Conservation (phyloP, 345 rosid genomes). For the Salix dunnii region DNA sequence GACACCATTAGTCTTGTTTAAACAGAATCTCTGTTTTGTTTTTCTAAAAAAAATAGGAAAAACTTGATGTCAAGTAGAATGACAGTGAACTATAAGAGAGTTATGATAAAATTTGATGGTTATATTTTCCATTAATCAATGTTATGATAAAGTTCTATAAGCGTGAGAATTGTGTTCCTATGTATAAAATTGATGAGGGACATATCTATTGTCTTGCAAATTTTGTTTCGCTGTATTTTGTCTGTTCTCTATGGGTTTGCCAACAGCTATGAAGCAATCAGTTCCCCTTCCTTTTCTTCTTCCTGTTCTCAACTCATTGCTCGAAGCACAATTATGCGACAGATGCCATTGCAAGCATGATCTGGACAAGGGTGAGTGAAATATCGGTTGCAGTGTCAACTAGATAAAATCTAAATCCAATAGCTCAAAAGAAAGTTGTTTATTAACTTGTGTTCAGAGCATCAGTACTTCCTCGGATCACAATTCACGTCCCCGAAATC, state of each 20-base stretch:
- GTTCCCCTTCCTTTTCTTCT: neutral
- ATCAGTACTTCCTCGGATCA: no score
- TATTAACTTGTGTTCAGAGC: no score
- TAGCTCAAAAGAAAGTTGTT: no score
- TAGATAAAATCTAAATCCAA: no score
- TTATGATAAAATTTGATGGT: neutral
- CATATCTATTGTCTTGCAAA: neutral
- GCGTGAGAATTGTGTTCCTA: neutral
- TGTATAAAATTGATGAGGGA: neutral
- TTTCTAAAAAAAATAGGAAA: neutral
- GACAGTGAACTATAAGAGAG: neutral
- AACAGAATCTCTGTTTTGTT: neutral
- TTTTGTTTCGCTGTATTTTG: neutral
- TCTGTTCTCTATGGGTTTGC: neutral
- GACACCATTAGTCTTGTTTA: conserved; percentile 20
- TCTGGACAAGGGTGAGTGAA: no score
- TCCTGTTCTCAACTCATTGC: neutral
- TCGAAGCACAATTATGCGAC: neutral
- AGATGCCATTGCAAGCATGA: neutral
- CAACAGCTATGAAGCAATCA: neutral
- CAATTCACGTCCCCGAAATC: no score
- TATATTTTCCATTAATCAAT: neutral
- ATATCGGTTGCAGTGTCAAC: no score
- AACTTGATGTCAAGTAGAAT: neutral
- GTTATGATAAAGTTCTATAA: neutral